Percentiles rank a stretch among this genome's conserved stretches.
Conservation (phyloP, 306 rosid genomes). For the Begonia masoniana region DNA sequence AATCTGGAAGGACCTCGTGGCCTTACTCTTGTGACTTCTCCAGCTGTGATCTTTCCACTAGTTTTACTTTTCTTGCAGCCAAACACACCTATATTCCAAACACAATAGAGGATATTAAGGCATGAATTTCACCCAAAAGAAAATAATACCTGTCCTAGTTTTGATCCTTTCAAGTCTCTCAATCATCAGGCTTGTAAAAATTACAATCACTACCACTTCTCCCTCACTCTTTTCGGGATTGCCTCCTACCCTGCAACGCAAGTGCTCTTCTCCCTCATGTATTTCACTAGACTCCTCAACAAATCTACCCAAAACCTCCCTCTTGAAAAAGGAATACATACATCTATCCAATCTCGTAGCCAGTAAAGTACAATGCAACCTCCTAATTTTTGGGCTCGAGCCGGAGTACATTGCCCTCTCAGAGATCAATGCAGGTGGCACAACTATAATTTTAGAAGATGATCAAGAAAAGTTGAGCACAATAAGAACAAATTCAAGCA, state of each 20-base stretch:
- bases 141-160: constrained; percentile 49
- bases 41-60: constrained; percentile 26
- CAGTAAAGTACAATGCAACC: constrained; percentile 66
- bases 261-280: constrained; percentile 11
- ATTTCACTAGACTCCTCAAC: constrained; percentile 11
- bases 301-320: constrained; percentile 10
- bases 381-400: constrained; percentile 73
- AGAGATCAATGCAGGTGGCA: constrained; percentile 54
- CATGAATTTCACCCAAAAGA: constrained; percentile 48
- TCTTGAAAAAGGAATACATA: constrained; percentile 52
- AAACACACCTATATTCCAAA: constrained; percentile 17
- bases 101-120: constrained; percentile 20
- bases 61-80: constrained; percentile 18
- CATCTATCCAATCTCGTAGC: constrained; percentile 45
- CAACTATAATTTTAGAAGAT: constrained; percentile 59
- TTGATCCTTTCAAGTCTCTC: constrained; percentile 52
- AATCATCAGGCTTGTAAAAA: constrained; percentile 47
- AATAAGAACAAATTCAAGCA: constrained; percentile 28
- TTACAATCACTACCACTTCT: constrained; percentile 31
- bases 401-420: constrained; percentile 54
- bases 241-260: constrained; percentile 18
- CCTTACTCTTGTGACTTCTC: constrained; percentile 31
- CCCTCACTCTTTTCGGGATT: constrained; percentile 17
- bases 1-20: constrained; percentile 42
- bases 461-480: constrained; percentile 27